Evolutionary conservation across 2,329 filamentous ascomycete species (phyloP).

Genomic region (Tolypocladium tundrense): DNA sequence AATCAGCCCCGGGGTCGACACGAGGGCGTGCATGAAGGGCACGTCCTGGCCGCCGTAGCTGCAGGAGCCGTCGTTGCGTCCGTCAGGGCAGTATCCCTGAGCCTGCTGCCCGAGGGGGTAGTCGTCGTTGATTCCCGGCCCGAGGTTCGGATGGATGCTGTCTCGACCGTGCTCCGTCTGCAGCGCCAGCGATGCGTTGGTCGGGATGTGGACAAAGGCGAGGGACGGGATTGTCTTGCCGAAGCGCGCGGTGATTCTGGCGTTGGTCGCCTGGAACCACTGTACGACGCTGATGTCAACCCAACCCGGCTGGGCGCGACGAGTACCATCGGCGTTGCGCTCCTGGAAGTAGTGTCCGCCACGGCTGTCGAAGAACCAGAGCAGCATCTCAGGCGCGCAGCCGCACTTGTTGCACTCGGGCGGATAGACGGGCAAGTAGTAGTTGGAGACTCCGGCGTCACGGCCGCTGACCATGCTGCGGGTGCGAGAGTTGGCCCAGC

Average conservation of each 20-base stretch:
- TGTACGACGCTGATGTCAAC: constrained; percentile 31
- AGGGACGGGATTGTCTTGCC: constrained; percentile 30
- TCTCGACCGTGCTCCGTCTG: constrained; percentile 17
- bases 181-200: constrained; percentile 28
- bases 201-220: constrained; percentile 39
- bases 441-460: constrained; percentile 33
- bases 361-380: constrained; percentile 65
- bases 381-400: constrained; percentile 33
- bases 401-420: constrained; percentile 17
- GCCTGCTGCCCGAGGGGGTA: constrained; percentile 29
- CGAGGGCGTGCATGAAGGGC: constrained; percentile 53
- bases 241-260: constrained; percentile 16
- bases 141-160: constrained; percentile 22
- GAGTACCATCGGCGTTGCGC: constrained; percentile 15
- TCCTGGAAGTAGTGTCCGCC: constrained; percentile 44
- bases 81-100: constrained; percentile 33
- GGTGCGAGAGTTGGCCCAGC: constrained; percentile 28
- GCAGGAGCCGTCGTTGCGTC: constrained; percentile 25
- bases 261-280: constrained; percentile 30
- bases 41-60: constrained; percentile 40
- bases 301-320: constrained; percentile 30
- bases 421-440: constrained; percentile 34
- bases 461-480: constrained; percentile 25
- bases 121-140: constrained; percentile 38
- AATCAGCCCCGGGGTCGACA: constrained; percentile 42